Base-by-base conservation (phyloP, 83 land plant species). In the Picea engelmannii region DNA sequence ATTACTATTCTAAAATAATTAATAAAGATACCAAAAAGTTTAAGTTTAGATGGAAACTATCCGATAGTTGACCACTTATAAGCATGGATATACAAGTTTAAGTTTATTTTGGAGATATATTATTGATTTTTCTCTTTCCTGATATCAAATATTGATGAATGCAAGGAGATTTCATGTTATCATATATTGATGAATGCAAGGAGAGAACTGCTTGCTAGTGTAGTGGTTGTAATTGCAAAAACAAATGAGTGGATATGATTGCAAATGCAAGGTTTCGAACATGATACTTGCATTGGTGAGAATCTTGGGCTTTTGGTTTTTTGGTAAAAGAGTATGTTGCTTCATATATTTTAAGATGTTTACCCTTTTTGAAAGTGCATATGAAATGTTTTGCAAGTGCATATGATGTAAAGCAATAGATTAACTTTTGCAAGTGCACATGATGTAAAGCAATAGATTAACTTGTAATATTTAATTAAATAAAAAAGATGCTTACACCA, bases 241-340 rank as follows among this genome's bases (percentile, higher is more conserved):
- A 95, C 80, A 91, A 86, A 60, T 92, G 93, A 93, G 96, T 69
- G 82, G 89, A 78, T 92, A 81, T 31, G 92, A 92, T 18, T 95
- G 95, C 89, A 88, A 86, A 76, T 95, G 97, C 62, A 83, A 82
- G 38, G 92, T 71, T 69, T 70, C 92, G 12, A 91, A 92, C 82
- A 92, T 95, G 97, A 95, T 75, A 87, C 91, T 31, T 95, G 97
- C 82, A 91, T 95, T 21, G 89, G 97, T 92, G 82, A 83, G 94
- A 62, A 15, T 1, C 15, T 78, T 68, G 1, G 17, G 61, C 62
- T n/a, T 62, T 69, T 62, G 31, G 7, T 40, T 71, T 71, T 78
- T 27, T 17, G 4, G 21, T 31, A 21, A 65, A 80, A 42, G 7
- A 42, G 20, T 20, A 13, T 35, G 3, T 7, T 21, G n/a, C 15